These are phyloP conservation scores for Pyrus communis DNA, from an alignment of 306 rosid genomes.

Conservation along the genomic window DNA sequence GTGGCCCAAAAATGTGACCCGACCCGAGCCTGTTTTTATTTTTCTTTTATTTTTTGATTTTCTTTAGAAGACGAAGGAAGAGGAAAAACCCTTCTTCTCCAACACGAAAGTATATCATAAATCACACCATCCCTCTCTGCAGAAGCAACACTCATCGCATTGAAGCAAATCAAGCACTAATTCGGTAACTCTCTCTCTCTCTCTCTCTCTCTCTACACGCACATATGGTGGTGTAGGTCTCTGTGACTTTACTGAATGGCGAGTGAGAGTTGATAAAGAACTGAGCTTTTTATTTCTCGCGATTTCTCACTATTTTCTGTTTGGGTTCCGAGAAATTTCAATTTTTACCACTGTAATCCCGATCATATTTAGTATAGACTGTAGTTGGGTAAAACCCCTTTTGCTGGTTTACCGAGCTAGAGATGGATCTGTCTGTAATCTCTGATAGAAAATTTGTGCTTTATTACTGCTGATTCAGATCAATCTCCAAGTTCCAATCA, in stretches of 20 bases:
- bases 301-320: background rate
- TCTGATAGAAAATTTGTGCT: background rate
- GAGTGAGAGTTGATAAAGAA: background rate
- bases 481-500: conserved; percentile 18
- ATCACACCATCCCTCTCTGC: background rate
- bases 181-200: background rate
- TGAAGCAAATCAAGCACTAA: background rate
- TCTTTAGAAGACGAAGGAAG: background rate
- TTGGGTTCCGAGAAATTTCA: background rate
- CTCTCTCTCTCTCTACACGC: background rate
- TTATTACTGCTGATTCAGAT: background rate
- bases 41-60: background rate
- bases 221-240: background rate
- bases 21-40: background rate
- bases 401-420: background rate
- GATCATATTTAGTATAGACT: background rate
- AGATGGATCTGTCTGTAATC: background rate
- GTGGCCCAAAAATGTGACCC: background rate
- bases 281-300: background rate
- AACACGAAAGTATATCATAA: conserved; percentile 6
- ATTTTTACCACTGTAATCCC: background rate
- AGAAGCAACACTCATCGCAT: background rate
- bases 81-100: conserved; percentile 17
- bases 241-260: background rate
- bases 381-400: background rate